Base-by-base conservation (phyloP, 352 stramenopile species). In the Phytophthora aleatoria region DNA sequence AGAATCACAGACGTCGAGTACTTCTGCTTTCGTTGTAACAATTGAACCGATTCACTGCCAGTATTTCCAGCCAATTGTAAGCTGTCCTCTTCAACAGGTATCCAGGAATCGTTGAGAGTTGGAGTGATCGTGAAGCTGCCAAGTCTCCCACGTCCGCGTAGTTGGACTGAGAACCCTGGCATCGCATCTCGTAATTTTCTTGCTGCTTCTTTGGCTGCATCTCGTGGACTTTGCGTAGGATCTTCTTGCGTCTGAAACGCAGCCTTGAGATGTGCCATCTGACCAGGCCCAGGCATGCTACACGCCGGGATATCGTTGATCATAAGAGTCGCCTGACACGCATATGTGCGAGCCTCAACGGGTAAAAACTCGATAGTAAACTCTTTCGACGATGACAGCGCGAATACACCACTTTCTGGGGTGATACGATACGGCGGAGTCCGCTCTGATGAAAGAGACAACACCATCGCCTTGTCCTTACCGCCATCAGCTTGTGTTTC, bases 291-390 rank as follows among this genome's bases (percentile, higher is more conserved):
- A 2, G 83, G 79, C 48, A 90, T 71, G 13, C 79, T 84, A 60
- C 84, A 91, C 13, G 55, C 50, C 24, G 80, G 81, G 5, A 90
- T 71, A 30, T 81, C 60, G 11, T 80, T 66, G 26, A 86, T 68
- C 24, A 76, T 52, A 1, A 92, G 62, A n/a, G 66, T 77, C 5
- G 80, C 77, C 5, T 65, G 68, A 62, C 57, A 87, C 0, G 16
- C 31, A 12, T 67, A 73, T 1, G 61, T 56, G 1, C 56, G 47
- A 3, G 77, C 68, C 1, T 59, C 50, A 3, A 31, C 47, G 0
- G 82, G 82, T 26, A 59, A 49, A 57, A 90, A 93, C 24, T 70
- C 42, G 13, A 91, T 64, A 0, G 41, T 55, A 48, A 93, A 93
- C 12, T 76, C 60, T 35, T 73, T 65, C 0, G 63, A 56, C 5